Base-by-base conservation (phyloP, 495 filamentous ascomycete species). In the Platismatia glauca region DNA sequence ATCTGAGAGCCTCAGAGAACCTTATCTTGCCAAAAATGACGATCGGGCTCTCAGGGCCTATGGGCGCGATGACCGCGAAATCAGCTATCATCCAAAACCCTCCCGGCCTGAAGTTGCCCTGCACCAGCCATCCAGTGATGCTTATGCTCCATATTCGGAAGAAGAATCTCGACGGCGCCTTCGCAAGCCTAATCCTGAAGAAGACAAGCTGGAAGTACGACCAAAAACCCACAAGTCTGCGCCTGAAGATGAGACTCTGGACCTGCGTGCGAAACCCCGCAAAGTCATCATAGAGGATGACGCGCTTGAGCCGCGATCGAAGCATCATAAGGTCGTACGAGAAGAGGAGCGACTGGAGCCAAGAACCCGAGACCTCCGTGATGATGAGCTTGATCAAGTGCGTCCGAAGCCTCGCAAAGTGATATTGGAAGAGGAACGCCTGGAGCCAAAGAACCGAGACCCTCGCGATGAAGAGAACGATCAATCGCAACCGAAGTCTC, bases 31-130 rank as follows among this genome's bases (percentile, higher is more conserved):
- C 29, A 56, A 53, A 37, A 61, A 68, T 37, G 64, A 68, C 16
- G 68, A 68, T n/a, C 50, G 38, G 57, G 37, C 44, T 50, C 57
- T 57, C 35, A 67, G 53, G 35, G 61, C 64, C 31, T 66, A 61
- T 50, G 50, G 38, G 3, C 59, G 66, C 48, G 66, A 70, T 46
- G 61, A 64, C n/a, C 60, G 65, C 13, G 68, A 68, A 27, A 38
- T 37, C 33, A 44, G n/a, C 44, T 55, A 46, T 56, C 66, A 61
- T 44, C n/a, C 44, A 24, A 63, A 57, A 22, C 8, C 60, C 7
- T 22, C 46, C 12, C 67, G 58, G 22, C 48, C 60, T 35, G 59
- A 62, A 20, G 57, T 65, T 12, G 60, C 63, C 57, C 27, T 68
- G 5, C 66, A 68, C 39, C 63, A 66, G 29, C 33, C 50, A n/a